Evolutionary conservation across 495 filamentous ascomycete genomes (phyloP).

Genomic region (Trichocladium uniseriatum): DNA sequence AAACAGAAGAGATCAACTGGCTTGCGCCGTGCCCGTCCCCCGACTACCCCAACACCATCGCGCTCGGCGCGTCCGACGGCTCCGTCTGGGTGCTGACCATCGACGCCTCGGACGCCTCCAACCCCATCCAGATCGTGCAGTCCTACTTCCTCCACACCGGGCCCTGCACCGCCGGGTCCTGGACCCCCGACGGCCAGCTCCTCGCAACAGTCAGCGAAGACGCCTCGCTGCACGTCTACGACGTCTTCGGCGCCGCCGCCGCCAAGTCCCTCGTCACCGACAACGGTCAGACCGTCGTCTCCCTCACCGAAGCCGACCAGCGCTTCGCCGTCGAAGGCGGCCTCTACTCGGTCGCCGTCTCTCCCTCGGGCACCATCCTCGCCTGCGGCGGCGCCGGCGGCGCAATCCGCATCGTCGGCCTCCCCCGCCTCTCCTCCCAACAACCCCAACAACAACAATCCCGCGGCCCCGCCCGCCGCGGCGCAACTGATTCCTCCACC

Average conservation of each 20-base stretch:
- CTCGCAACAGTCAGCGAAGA: constrained; percentile 89
- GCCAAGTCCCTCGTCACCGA: constrained; percentile 61
- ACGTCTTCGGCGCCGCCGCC: constrained; percentile 77
- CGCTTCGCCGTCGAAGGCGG: constrained; percentile 88
- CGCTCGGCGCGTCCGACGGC: constrained; percentile 85
- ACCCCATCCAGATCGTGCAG: constrained; percentile 69
- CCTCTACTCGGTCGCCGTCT: constrained; percentile 73
- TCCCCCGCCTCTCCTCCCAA: constrained; percentile 60
- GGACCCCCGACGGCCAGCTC: constrained; percentile 79
- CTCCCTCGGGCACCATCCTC: constrained; percentile 65
- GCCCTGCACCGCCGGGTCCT: constrained; percentile 80
- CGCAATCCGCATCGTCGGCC: constrained; percentile 68
- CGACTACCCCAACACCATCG: constrained; percentile 68
- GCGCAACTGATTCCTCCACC: constrained; percentile 22
- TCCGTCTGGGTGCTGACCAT: constrained; percentile 90
- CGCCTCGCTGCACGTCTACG: constrained; percentile 81
- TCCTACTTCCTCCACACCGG: constrained; percentile 83
- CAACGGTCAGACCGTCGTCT: constrained; percentile 66
- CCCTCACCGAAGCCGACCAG: constrained; percentile 73
- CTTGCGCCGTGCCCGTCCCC: constrained; percentile 62
- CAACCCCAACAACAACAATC: constrained; percentile 23
- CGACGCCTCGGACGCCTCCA: constrained; percentile 48
- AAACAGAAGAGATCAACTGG: constrained; percentile 96
- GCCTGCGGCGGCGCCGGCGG: constrained; percentile 85
- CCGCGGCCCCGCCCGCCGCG: constrained; percentile 9